A percentile compares a stretch with the other conserved stretches of the same genome.
Evolutionary conservation across 1,284 basidiomycete species (phyloP).

Genomic region (Austroboletus niveus): DNA sequence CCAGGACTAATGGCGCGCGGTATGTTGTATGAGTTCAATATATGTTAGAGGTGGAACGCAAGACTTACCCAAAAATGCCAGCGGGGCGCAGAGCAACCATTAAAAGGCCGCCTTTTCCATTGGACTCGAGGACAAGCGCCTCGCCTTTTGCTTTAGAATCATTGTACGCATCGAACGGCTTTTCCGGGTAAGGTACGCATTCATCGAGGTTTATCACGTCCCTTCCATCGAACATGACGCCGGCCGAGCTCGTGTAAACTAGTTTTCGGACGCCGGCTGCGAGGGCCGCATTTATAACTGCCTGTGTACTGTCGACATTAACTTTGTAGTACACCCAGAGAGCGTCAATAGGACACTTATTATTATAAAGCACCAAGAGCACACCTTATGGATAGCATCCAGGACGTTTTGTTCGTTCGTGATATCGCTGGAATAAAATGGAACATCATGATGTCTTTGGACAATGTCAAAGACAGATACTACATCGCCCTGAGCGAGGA

Average conservation of each 20-base stretch:
- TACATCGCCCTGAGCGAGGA: slow-evolving; percentile 75
- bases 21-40: not conserved
- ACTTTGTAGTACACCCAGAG: slow-evolving; percentile 83
- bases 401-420: slow-evolving; percentile 72
- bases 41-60: not conserved
- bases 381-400: slow-evolving; percentile 71
- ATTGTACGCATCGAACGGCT: slow-evolving; percentile 90
- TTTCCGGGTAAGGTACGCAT: slow-evolving; percentile 73
- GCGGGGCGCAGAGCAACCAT: slow-evolving; percentile 92
- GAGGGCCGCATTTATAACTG: slow-evolving; percentile 80
- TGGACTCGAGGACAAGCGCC: slow-evolving; percentile 80
- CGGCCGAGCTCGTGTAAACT: slow-evolving; percentile 94
- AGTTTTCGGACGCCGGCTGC: slow-evolving; percentile 78
- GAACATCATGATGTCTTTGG: slow-evolving; percentile 82
- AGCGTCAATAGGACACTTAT: not conserved
- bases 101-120: slow-evolving; percentile 76
- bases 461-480: slow-evolving; percentile 89
- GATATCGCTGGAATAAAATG: slow-evolving; percentile 86
- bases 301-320: slow-evolving; percentile 90
- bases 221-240: slow-evolving; percentile 86
- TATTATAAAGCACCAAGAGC: not conserved
- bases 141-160: slow-evolving; percentile 98
- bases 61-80: slow-evolving; percentile 88
- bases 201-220: slow-evolving; percentile 90
- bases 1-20: slow-evolving; percentile 67